Base-by-base conservation (phyloP, 148 eudicot genomes). In the Rhododendron mucronatum region DNA sequence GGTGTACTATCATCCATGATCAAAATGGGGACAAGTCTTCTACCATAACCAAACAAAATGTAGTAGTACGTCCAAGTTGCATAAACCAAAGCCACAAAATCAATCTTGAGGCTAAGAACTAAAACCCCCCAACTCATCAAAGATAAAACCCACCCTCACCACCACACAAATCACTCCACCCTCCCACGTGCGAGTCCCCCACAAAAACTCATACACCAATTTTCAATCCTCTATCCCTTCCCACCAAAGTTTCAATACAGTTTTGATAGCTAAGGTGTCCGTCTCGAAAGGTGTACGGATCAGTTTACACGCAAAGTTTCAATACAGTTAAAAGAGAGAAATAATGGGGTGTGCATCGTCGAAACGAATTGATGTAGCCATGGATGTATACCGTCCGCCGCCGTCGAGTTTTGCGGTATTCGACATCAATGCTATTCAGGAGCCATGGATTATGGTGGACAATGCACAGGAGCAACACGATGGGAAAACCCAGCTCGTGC, bases 321-420 rank as follows among this genome's bases (percentile, higher is more conserved):
- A 8, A n/a, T n/a, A 65, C 3, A 44, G 21, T 10, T 35, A 0
- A 61, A 18, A 77, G 37, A 57, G 39, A 13, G 13, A 69, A 69
- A 69, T 28, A 14, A 96, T 96, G 99, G 99, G 99, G 20, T 97
- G 99, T 86, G 81, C 94, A 9, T 84, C 98, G 1, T 97, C 99
- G 1, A 97, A 94, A 84, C 84, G 90, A 86, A 71, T 93, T 9
- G 91, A 93, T 9, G 94, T 89, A 61, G 85, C 92, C 74, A 87
- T 82, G 21, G 93, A 91, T 28, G 92, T 88, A 26, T 95, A 97
- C 91, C 94, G 93, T 26, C 98, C 95, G 1, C 87, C 99, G 0
- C 92, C 96, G 5, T 86, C 99, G 0, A 90, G 98, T 83, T 88
- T 94, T 65, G 93, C 97, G 12, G 91, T 93, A 9, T 95, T 97